Conservation (phyloP, 441 rosid genomes). For the Gossypium davidsonii region DNA sequence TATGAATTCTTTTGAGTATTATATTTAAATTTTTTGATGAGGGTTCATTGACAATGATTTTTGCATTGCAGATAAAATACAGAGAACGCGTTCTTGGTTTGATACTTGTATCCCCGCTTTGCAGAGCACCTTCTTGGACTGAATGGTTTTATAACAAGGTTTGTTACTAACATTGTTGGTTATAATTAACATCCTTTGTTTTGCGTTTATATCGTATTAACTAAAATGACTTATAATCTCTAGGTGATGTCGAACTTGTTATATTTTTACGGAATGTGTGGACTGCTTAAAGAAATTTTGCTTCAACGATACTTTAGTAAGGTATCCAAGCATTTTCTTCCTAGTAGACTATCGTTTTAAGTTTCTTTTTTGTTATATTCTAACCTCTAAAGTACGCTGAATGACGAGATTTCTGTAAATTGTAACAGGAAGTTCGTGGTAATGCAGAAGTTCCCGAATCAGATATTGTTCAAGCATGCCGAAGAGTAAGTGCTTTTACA, state of each 20-base stretch:
- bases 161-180: slow-evolving; percentile 4
- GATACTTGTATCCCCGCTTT: slow-evolving; percentile 67
- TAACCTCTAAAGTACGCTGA: slow-evolving; percentile 10
- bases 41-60: slow-evolving; percentile 11
- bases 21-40: background rate
- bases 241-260: slow-evolving; percentile 60
- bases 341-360: background rate
- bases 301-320: slow-evolving; percentile 73
- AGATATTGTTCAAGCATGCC: slow-evolving; percentile 64
- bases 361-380: background rate
- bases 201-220: background rate
- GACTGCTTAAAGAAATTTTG: slow-evolving; percentile 55
- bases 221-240: slow-evolving; percentile 12
- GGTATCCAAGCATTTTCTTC: slow-evolving; percentile 32
- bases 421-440: slow-evolving; percentile 67
- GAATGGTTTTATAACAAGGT: slow-evolving; percentile 79
- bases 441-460: slow-evolving; percentile 58
- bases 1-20: background rate
- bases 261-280: slow-evolving; percentile 70
- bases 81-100: slow-evolving; percentile 64
- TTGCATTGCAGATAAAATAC: slow-evolving; percentile 55
- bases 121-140: slow-evolving; percentile 72
- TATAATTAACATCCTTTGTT: background rate
- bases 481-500: slow-evolving; percentile 38
- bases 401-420: slow-evolving; percentile 9